A percentile compares a stretch with the other conserved stretches of the same genome.
These are phyloP conservation scores for Physcomitrellopsis africana DNA, from an alignment of 225 moss, liverwort and hornwort species.

Conservation along the genomic window DNA sequence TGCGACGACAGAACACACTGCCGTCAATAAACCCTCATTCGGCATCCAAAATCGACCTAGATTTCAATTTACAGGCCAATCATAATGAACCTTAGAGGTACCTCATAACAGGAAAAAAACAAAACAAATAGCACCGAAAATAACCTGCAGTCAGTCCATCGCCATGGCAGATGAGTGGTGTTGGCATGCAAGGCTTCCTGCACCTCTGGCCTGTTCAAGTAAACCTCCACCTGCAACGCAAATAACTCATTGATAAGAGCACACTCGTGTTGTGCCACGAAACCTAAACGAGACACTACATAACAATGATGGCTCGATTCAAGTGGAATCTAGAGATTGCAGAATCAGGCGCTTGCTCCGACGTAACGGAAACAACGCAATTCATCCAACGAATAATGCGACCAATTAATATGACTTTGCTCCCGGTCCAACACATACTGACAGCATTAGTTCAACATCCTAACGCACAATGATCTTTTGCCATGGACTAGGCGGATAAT, in stretches of 20 bases:
- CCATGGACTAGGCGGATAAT: not conserved
- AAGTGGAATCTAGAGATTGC: not conserved
- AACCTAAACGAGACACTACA: constrained; percentile 2
- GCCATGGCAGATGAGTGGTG: constrained; percentile 62
- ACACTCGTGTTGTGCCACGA: not conserved
- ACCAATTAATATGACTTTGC: too few relatives aligned
- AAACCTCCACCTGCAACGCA: constrained; percentile 71
- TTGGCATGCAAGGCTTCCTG: constrained; percentile 88
- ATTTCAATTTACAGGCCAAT: not conserved
- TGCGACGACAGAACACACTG: constrained; percentile 33
- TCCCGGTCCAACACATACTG: too few relatives aligned
- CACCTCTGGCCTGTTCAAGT: constrained; percentile 82
- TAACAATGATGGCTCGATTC: not conserved
- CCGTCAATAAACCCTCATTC: constrained; percentile 8
- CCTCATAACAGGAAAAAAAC: not conserved
- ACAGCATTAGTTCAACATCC: too few relatives aligned
- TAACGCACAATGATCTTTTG: not conserved
- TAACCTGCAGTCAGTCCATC: constrained; percentile 89
- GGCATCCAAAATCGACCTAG: not conserved
- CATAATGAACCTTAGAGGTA: not conserved
- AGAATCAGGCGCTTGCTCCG: not conserved
- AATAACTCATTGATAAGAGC: not conserved
- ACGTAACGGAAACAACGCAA: too few relatives aligned
- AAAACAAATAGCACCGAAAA: not conserved
- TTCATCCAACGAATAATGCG: too few relatives aligned